Conservation (phyloP, 2,329 filamentous ascomycete genomes). For the Fusarium bulbicola region DNA sequence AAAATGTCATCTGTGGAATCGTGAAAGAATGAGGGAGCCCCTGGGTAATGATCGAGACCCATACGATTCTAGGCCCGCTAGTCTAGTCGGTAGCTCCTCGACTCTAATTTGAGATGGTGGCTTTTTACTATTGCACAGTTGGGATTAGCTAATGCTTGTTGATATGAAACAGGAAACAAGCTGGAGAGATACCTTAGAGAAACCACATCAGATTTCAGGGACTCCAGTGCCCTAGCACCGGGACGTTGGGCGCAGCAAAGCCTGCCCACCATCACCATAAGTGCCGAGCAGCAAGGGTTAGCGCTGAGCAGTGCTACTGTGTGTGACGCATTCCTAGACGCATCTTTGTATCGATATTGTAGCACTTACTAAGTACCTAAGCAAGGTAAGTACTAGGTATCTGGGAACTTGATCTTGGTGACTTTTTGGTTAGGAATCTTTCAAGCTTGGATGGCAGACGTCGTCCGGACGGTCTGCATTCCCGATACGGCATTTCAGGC, state of each 20-base stretch:
- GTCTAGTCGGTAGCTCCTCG: constrained; percentile 5
- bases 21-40: not conserved
- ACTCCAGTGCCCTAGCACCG: constrained; percentile 24
- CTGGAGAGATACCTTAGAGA: not conserved
- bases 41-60: constrained; percentile 5
- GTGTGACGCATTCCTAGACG: constrained; percentile 23
- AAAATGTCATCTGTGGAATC: not conserved
- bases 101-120: constrained; percentile 19
- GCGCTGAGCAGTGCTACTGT: constrained; percentile 18
- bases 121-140: constrained; percentile 4
- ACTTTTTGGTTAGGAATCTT: not conserved
- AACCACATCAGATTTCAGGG: constrained; percentile 12
- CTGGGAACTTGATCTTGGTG: not conserved
- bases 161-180: constrained; percentile 29
- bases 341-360: not conserved
- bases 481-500: constrained; percentile 8
- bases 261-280: constrained; percentile 32
- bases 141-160: constrained; percentile 6
- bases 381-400: not conserved
- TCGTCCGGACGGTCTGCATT: not conserved
- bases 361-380: not conserved
- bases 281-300: constrained; percentile 37
- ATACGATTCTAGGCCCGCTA: constrained; percentile 3
- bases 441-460: not conserved
- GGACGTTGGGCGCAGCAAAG: constrained; percentile 36